These are phyloP conservation scores for Rostrohypoxylon terebratum DNA, from an alignment of 495 filamentous ascomycete genomes.

Conservation along the genomic window DNA sequence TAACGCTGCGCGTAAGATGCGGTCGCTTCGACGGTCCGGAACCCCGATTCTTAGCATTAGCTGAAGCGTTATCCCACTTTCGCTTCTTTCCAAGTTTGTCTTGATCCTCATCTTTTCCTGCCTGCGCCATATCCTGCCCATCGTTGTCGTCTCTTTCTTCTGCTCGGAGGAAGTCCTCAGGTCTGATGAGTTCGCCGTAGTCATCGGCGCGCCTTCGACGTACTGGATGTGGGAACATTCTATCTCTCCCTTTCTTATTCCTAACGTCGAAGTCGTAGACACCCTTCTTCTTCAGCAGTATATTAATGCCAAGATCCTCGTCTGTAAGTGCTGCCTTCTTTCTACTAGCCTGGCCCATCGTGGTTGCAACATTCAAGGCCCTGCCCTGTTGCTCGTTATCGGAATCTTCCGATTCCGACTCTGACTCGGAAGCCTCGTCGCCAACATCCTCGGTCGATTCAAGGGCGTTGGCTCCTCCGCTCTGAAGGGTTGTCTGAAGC, in stretches of 20 bases:
- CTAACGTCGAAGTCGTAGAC: conserved; percentile 93
- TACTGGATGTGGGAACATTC: conserved; percentile 89
- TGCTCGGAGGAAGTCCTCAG: conserved; percentile 92
- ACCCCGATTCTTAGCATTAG: conserved; percentile 53
- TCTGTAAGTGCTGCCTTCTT: conserved; percentile 85
- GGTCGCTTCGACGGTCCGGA: conserved; percentile 54
- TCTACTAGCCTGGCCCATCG: conserved; percentile 80
- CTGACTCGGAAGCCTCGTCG: conserved; percentile 83
- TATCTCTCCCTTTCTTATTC: conserved; percentile 92
- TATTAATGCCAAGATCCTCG: conserved; percentile 88
- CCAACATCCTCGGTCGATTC: conserved; percentile 80
- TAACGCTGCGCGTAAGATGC: conserved; percentile 51
- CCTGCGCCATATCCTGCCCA: conserved; percentile 63
- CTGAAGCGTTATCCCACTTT: conserved; percentile 82
- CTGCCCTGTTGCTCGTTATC: conserved; percentile 93
- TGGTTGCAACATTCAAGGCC: conserved; percentile 86
- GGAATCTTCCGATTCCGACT: conserved; percentile 86
- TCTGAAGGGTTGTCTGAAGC: conserved; percentile 78
- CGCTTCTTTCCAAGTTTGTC: conserved; percentile 89
- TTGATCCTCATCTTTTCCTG: conserved; percentile 59
- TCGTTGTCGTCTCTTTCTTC: conserved; percentile 91
- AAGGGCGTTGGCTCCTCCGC: conserved; percentile 70
- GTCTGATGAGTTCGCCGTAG: conserved; percentile 91
- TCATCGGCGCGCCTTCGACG: conserved; percentile 85
- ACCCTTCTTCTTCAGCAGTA: conserved; percentile 87